Evolutionary conservation across 345 rosid genomes (phyloP).

Genomic region (Arabidopsis arenosa): DNA sequence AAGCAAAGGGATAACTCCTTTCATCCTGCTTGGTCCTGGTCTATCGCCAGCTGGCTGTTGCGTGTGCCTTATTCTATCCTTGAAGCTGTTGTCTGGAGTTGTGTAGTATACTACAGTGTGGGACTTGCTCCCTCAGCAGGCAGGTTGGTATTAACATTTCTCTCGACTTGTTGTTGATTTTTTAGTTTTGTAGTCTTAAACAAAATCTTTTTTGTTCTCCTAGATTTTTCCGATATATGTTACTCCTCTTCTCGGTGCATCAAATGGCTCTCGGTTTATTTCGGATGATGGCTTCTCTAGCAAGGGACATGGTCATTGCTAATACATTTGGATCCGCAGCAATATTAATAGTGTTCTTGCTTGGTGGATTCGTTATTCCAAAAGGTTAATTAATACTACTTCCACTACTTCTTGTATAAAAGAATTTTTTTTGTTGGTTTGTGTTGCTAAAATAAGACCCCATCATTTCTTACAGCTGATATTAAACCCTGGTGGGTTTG

Average conservation of each 20-base stretch:
- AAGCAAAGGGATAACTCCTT: constrained; percentile 90
- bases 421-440: background rate
- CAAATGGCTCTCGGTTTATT: constrained; percentile 95
- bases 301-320: constrained; percentile 89
- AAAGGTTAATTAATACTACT: constrained; percentile 52
- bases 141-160: constrained; percentile 58
- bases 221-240: constrained; percentile 87
- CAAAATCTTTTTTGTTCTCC: constrained; percentile 12
- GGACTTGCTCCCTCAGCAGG: constrained; percentile 80
- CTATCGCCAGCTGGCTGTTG: constrained; percentile 72
- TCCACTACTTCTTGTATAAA: background rate
- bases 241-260: constrained; percentile 74
- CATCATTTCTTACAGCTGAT: constrained; percentile 49
- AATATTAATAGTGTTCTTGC: constrained; percentile 61
- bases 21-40: constrained; percentile 97
- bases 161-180: background rate
- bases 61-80: constrained; percentile 86
- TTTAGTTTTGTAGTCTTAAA: background rate
- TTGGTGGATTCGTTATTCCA: constrained; percentile 93
- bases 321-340: constrained; percentile 85
- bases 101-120: constrained; percentile 77
- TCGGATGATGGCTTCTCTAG: constrained; percentile 74
- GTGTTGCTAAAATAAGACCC: constrained; percentile 5
- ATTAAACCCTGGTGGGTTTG: constrained; percentile 91
- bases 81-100: constrained; percentile 89